Conservation (phyloP, 257 asterid genomes). For the Rehmannia glutinosa region DNA sequence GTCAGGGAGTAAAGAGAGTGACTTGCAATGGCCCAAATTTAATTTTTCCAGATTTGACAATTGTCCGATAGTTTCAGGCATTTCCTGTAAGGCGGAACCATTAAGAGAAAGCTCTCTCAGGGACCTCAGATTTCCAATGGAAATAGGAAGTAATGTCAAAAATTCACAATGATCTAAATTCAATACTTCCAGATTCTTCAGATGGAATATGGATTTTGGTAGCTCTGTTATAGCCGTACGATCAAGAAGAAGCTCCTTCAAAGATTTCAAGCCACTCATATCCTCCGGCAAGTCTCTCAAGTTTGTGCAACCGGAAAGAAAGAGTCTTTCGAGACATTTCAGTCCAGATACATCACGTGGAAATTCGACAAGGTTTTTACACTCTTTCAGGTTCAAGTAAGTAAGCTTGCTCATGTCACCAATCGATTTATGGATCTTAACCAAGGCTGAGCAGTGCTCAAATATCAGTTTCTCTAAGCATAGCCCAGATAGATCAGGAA, state of each 20-base stretch:
- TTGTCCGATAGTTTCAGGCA: conserved; percentile 23
- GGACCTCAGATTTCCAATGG: conserved; percentile 26
- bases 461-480: conserved; percentile 28
- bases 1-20: conserved; percentile 19
- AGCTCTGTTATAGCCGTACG: conserved; percentile 16
- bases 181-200: conserved; percentile 22
- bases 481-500: conserved; percentile 28
- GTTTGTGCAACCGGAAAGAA: conserved; percentile 16
- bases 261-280: conserved; percentile 19
- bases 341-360: conserved; percentile 21
- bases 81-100: conserved; percentile 18
- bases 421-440: conserved; percentile 15
- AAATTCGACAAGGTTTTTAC: conserved; percentile 11
- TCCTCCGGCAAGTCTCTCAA: conserved; percentile 17
- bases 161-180: conserved; percentile 8
- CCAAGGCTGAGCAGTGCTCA: conserved; percentile 4
- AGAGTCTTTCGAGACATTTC: conserved; percentile 4
- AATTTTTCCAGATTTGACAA: conserved; percentile 24
- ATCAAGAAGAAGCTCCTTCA: conserved; percentile 25
- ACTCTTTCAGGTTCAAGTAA: conserved; percentile 9
- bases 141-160: conserved; percentile 18
- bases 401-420: conserved; percentile 17
- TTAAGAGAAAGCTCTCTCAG: conserved; percentile 23
- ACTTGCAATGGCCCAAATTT: conserved; percentile 17
- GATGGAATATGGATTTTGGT: conserved; percentile 14